A percentile compares a stretch with the other conserved stretches of the same genome.
Conservation (phyloP, 1,284 basidiomycete genomes). For the Irpex sp. region DNA sequence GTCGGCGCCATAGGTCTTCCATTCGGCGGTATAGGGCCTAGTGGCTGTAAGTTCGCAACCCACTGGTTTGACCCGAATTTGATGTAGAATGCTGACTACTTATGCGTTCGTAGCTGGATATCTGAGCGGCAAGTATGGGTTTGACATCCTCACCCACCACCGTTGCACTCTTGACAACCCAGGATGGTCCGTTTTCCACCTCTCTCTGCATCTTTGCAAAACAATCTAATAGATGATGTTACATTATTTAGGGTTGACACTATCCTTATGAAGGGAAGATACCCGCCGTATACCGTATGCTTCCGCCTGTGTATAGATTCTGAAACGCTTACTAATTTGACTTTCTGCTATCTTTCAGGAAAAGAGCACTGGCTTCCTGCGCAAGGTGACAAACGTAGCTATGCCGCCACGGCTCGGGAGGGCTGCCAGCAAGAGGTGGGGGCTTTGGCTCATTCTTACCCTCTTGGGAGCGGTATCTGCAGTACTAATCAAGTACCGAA, state of each 20-base stretch:
- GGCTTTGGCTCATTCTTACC: slow-evolving; percentile 14
- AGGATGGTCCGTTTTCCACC: slow-evolving; percentile 38
- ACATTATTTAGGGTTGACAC: slow-evolving; percentile 16
- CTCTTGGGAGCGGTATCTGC: slow-evolving; percentile 8
- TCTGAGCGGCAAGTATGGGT: slow-evolving; percentile 61
- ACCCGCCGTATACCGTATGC: slow-evolving; percentile 22
- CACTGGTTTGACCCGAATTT: background rate
- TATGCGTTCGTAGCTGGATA: slow-evolving; percentile 46
- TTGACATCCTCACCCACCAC: slow-evolving; percentile 70
- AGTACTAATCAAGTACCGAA: slow-evolving; percentile 10
- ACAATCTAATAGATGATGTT: background rate
- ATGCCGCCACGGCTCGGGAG: slow-evolving; percentile 11
- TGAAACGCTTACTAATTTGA: too few species aligned
- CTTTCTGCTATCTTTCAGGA: background rate
- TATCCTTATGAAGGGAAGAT: slow-evolving; percentile 16
- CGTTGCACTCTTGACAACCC: slow-evolving; percentile 60
- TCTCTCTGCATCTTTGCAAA: background rate
- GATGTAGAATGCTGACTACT: background rate
- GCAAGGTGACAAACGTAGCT: slow-evolving; percentile 4
- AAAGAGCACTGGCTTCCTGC: background rate
- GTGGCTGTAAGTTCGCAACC: slow-evolving; percentile 51
- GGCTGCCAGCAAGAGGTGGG: slow-evolving; percentile 15
- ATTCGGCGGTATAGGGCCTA: slow-evolving; percentile 71
- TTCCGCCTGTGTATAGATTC: background rate
- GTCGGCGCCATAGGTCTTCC: slow-evolving; percentile 57